These are phyloP conservation scores for Tetrapisispora fleetii DNA, from an alignment of 805 yeast genomes.

Conservation along the genomic window DNA sequence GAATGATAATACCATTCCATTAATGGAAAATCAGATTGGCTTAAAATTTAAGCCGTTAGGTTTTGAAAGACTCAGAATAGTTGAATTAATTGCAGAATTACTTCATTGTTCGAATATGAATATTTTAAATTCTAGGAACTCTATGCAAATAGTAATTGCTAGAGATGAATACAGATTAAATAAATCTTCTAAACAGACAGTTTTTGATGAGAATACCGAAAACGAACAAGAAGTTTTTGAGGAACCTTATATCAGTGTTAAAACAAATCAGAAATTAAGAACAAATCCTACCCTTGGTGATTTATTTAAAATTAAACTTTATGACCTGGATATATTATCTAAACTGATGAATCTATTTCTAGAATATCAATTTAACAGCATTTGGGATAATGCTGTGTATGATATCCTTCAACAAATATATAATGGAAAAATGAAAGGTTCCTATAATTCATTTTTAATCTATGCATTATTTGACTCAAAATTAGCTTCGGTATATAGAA, in stretches of 20 bases:
- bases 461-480: slow-evolving; percentile 20
- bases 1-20: slow-evolving; percentile 11
- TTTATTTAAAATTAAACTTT: slow-evolving; percentile 65
- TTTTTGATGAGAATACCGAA: slow-evolving; percentile 1
- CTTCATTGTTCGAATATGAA: slow-evolving; percentile 95
- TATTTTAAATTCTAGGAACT: slow-evolving; percentile 65
- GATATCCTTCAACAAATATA: slow-evolving; percentile 90
- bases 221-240: slow-evolving; percentile 29
- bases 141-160: slow-evolving; percentile 53
- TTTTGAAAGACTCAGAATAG: slow-evolving; percentile 78
- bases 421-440: slow-evolving; percentile 74
- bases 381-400: slow-evolving; percentile 90
- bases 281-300: slow-evolving; percentile 73
- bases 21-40: slow-evolving; percentile 55
- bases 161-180: slow-evolving; percentile 53
- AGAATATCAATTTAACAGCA: slow-evolving; percentile 89
- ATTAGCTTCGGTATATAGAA: slow-evolving; percentile 5
- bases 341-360: slow-evolving; percentile 64
- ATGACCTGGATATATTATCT: slow-evolving; percentile 60
- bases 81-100: slow-evolving; percentile 86
- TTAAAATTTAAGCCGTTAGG: slow-evolving; percentile 61
- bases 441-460: slow-evolving; percentile 69
- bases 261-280: slow-evolving; percentile 36
- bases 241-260: slow-evolving; percentile 28
- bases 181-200: slow-evolving; percentile 8